Evolutionary conservation across 106 monocot species (phyloP).

Genomic region (Dendrobium officinale): DNA sequence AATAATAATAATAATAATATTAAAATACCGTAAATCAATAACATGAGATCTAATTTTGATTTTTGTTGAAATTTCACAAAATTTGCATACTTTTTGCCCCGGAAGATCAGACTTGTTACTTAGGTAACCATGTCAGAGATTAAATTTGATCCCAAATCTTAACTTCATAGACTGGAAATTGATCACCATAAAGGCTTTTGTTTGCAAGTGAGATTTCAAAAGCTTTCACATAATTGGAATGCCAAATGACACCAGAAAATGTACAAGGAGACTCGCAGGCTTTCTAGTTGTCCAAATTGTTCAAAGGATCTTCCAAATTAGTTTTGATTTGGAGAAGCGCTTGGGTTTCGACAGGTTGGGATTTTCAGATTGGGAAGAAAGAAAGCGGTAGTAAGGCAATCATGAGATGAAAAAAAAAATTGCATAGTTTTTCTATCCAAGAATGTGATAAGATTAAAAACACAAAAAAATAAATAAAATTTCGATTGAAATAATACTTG

Average conservation of each 20-base stretch:
- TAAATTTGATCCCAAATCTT: slow-evolving; percentile 36
- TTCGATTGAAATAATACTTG: too few species aligned
- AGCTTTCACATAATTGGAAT: slow-evolving; percentile 25
- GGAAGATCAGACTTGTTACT: slow-evolving; percentile 44
- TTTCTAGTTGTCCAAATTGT: slow-evolving; percentile 41
- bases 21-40: too few species aligned
- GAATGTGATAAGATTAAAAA: neutral
- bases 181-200: slow-evolving; percentile 54
- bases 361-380: slow-evolving; percentile 12
- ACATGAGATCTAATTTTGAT: too few species aligned
- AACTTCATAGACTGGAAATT: slow-evolving; percentile 21
- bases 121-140: slow-evolving; percentile 47
- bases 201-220: slow-evolving; percentile 45
- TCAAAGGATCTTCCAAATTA: slow-evolving; percentile 44
- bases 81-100: too few species aligned
- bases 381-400: slow-evolving; percentile 17
- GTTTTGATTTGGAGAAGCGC: slow-evolving; percentile 53
- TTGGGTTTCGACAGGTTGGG: slow-evolving; percentile 27
- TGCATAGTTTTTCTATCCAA: slow-evolving; percentile 14
- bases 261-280: slow-evolving; percentile 37
- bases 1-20: too few species aligned
- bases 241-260: slow-evolving; percentile 57
- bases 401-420: slow-evolving; percentile 15
- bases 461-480: too few species aligned
- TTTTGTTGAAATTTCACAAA: too few species aligned